These are phyloP conservation scores for Ophiostoma montium DNA, from an alignment of 2,329 filamentous ascomycete genomes.

Conservation along the genomic window DNA sequence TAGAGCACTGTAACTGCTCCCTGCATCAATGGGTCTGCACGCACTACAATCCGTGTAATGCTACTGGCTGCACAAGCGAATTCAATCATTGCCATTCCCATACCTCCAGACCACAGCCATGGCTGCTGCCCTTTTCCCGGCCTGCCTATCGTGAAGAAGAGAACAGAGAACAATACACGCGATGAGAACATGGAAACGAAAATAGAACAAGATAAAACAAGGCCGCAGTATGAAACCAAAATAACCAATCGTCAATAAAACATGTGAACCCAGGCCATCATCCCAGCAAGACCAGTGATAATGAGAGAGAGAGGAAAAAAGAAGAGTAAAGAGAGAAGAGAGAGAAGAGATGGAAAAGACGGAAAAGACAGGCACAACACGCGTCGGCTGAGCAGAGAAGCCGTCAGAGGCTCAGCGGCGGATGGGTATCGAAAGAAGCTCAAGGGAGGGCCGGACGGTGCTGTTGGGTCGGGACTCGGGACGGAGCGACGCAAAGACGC, in stretches of 20 bases:
- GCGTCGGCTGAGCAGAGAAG: conserved; percentile 1
- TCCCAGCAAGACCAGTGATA: neutral
- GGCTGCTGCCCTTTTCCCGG: neutral
- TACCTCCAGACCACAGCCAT: neutral
- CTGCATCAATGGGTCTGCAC: too few species aligned
- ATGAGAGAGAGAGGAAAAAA: neutral
- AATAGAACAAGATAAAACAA: conserved; percentile 2
- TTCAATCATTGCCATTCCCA: neutral
- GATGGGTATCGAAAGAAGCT: neutral
- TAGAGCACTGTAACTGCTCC: too few species aligned
- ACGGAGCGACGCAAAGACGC: neutral
- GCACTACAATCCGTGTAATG: conserved; percentile 6
- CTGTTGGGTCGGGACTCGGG: neutral
- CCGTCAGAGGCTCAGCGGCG: neutral
- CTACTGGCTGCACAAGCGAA: conserved; percentile 2
- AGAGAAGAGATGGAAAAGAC: neutral
- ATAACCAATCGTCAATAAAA: conserved; percentile 4
- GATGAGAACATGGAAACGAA: neutral
- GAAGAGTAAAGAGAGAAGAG: neutral
- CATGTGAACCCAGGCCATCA: neutral
- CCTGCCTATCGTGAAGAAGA: neutral
- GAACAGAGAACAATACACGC: conserved; percentile 9
- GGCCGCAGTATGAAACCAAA: neutral
- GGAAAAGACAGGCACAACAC: neutral
- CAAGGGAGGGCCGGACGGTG: neutral